Conservation (phyloP, 169 alveolate species). For the Cyclospora cayetanensis region DNA sequence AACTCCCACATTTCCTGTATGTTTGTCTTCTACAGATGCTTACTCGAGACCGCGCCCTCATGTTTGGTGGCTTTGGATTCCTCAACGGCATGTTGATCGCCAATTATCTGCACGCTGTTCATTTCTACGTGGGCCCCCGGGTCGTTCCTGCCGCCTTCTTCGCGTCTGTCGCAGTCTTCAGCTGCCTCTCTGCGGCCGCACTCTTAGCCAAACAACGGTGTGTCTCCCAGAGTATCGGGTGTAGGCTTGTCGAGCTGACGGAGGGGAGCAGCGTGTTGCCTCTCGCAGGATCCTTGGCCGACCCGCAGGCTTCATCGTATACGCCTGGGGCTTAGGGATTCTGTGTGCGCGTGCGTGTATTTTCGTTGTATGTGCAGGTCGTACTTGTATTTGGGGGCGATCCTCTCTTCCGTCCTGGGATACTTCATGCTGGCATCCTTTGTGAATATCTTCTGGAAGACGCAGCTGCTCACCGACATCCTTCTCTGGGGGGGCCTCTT, state of each 20-base stretch:
- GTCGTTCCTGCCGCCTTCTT: constrained; percentile 62
- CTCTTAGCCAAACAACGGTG: constrained; percentile 51
- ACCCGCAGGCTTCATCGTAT: no score
- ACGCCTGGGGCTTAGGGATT: constrained; percentile 5
- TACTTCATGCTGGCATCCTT: constrained; percentile 27
- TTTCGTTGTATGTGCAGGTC: neutral
- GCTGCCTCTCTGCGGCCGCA: constrained; percentile 66
- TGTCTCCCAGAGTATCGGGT: neutral
- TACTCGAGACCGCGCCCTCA: constrained; percentile 44
- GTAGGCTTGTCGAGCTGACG: no score
- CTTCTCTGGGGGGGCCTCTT: constrained; percentile 67
- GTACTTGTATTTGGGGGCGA: constrained; percentile 40
- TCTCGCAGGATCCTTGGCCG: no score
- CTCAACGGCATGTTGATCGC: constrained; percentile 44
- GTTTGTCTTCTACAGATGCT: constrained; percentile 6
- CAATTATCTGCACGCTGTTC: constrained; percentile 5
- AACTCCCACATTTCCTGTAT: neutral
- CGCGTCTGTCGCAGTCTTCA: constrained; percentile 61
- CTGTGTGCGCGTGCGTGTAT: neutral
- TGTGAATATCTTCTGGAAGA: neutral
- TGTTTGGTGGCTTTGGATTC: constrained; percentile 59
- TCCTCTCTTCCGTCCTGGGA: constrained; percentile 41
- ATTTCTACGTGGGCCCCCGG: constrained; percentile 14
- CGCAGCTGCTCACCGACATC: constrained; percentile 24
- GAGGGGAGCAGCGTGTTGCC: no score